Percentiles rank a stretch among this genome's conserved stretches.
phyloP scores from a whole-genome alignment of 2,329 filamentous ascomycete genomes.

The Exserohilum rostratum region DNA sequence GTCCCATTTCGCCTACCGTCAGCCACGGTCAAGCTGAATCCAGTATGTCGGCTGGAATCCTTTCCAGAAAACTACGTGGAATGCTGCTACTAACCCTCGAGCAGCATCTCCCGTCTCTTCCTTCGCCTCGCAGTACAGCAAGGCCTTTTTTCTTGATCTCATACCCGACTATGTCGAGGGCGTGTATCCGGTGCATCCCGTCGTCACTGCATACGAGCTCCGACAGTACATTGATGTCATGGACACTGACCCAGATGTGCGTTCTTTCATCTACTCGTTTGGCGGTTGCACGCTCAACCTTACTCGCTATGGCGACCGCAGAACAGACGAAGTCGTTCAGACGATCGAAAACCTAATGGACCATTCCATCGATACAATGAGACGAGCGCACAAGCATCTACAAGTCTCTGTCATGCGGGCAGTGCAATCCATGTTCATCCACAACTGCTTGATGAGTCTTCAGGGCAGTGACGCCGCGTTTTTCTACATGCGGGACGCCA shows the following conservation, averaged over 20 bases:
- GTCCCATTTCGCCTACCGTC: slow-evolving; percentile 18
- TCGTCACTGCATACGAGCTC: slow-evolving; percentile 53
- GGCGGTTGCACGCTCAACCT: slow-evolving; percentile 55
- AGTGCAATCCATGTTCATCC: slow-evolving; percentile 60
- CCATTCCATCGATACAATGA: slow-evolving; percentile 45
- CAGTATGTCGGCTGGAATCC: slow-evolving; percentile 21
- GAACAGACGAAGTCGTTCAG: slow-evolving; percentile 41
- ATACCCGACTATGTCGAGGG: slow-evolving; percentile 53
- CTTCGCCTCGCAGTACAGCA: slow-evolving; percentile 25
- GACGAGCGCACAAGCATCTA: slow-evolving; percentile 49
- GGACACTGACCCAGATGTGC: slow-evolving; percentile 47
- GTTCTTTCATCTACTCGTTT: slow-evolving; percentile 54
- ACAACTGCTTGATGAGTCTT: slow-evolving; percentile 59
- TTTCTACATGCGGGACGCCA: slow-evolving; percentile 59
- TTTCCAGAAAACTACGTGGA: background rate
- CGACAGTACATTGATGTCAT: slow-evolving; percentile 45
- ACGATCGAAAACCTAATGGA: slow-evolving; percentile 44
- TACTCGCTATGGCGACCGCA: slow-evolving; percentile 42
- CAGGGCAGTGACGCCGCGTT: slow-evolving; percentile 58
- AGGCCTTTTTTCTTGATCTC: slow-evolving; percentile 51
- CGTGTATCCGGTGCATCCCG: slow-evolving; percentile 57
- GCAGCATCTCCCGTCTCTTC: slow-evolving; percentile 27
- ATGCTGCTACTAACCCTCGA: slow-evolving; percentile 12
- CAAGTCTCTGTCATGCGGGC: slow-evolving; percentile 54
- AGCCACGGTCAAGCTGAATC: slow-evolving; percentile 23